A percentile compares a stretch with the other conserved stretches of the same genome.
Conservation (phyloP, 2,329 filamentous ascomycete genomes). For the Colletotrichum tanaceti region DNA sequence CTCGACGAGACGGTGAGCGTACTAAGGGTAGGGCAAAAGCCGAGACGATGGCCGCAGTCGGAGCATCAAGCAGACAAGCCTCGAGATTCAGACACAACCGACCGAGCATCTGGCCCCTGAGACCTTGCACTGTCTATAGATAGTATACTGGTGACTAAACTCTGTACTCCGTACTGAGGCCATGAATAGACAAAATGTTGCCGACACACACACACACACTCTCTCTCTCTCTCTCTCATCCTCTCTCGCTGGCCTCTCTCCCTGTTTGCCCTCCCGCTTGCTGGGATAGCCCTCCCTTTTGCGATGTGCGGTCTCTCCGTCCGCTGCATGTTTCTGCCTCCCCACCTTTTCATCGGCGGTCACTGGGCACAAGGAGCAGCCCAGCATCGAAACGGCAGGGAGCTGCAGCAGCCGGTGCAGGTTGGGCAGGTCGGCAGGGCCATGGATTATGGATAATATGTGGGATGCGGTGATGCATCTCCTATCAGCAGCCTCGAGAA, state of each 20-base stretch:
- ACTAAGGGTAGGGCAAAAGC: conserved; percentile 23
- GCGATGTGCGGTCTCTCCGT: conserved; percentile 21
- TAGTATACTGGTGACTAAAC: not conserved
- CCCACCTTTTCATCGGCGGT: conserved; percentile 22
- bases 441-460: conserved; percentile 5
- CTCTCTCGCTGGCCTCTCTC: conserved; percentile 11
- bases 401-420: conserved; percentile 16
- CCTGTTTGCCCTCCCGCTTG: conserved; percentile 17
- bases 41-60: conserved; percentile 1
- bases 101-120: not conserved
- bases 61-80: not conserved
- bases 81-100: not conserved
- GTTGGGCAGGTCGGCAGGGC: conserved; percentile 1
- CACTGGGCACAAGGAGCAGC: conserved; percentile 21
- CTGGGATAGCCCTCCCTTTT: conserved; percentile 26
- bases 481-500: conserved; percentile 26
- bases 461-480: conserved; percentile 22
- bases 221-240: too few species aligned
- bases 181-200: not conserved
- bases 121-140: too few species aligned
- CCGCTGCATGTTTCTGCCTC: conserved; percentile 33
- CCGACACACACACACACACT: not conserved
- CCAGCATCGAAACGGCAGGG: conserved; percentile 25
- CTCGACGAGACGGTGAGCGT: conserved; percentile 25
- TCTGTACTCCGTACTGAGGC: not conserved